Percentiles rank a stretch among this genome's conserved stretches.
phyloP scores from a whole-genome alignment of 2,329 filamentous ascomycete species.

The Aspergillaceae sp. region DNA sequence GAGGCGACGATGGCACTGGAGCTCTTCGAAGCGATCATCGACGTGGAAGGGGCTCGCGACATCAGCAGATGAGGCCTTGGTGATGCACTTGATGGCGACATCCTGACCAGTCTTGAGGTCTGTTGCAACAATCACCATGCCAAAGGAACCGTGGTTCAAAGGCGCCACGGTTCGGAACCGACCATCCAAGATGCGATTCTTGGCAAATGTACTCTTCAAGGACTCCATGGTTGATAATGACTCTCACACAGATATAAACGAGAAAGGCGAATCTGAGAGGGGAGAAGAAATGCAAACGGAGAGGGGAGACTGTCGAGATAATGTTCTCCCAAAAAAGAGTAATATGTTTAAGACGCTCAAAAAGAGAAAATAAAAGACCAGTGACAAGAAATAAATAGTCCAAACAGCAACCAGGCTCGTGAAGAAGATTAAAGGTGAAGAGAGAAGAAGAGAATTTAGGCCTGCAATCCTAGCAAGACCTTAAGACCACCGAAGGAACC shows the following conservation, averaged over 20 bases:
- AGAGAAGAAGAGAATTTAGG: constrained; percentile 14
- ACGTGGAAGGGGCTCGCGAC: constrained; percentile 57
- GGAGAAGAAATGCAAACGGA: constrained; percentile 1
- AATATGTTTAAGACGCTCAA: constrained; percentile 17
- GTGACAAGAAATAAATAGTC: constrained; percentile 10
- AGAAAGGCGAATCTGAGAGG: not conserved
- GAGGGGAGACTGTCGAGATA: constrained; percentile 4
- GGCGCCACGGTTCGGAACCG: constrained; percentile 87
- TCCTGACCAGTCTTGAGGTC: constrained; percentile 67
- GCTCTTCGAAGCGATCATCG: constrained; percentile 60
- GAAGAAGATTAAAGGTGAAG: constrained; percentile 17
- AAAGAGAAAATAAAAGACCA: constrained; percentile 3
- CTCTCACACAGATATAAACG: constrained; percentile 8
- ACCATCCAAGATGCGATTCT: constrained; percentile 43
- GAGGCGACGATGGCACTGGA: constrained; percentile 67
- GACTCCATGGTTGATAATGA: constrained; percentile 24
- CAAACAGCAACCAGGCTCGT: constrained; percentile 23
- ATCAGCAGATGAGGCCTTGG: constrained; percentile 62
- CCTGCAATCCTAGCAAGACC: constrained; percentile 14
- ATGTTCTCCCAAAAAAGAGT: constrained; percentile 4
- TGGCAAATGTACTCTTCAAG: constrained; percentile 28
- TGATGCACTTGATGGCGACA: constrained; percentile 94
- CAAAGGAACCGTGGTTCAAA: constrained; percentile 96
- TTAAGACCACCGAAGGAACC: constrained; percentile 14
- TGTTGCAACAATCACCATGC: constrained; percentile 92